These are phyloP conservation scores for Dichotomocladium elegans DNA, from an alignment of 371 early-diverging fungal species.

Conservation along the genomic window DNA sequence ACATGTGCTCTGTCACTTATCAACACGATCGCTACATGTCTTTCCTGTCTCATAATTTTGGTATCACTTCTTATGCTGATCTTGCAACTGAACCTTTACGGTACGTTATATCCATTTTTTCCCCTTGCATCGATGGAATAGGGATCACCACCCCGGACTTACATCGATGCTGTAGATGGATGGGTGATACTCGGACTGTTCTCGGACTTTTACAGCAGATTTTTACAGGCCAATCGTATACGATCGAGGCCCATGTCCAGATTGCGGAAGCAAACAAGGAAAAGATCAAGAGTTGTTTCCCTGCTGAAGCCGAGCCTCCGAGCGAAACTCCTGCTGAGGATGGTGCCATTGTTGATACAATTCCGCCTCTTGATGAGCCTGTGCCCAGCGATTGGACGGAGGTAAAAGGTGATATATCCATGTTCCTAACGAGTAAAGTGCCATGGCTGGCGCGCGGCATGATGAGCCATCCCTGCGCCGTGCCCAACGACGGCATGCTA, in stretches of 20 bases:
- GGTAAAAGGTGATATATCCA: slow-evolving; percentile 39
- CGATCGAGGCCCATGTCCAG: slow-evolving; percentile 43
- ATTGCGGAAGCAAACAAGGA: slow-evolving; percentile 45
- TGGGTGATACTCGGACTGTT: slow-evolving; percentile 57
- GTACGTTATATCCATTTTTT: slow-evolving; percentile 6
- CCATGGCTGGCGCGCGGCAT: slow-evolving; percentile 54
- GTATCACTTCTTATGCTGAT: slow-evolving; percentile 62
- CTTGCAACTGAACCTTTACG: slow-evolving; percentile 58
- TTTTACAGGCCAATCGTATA: slow-evolving; percentile 37
- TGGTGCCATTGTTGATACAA: slow-evolving; percentile 19
- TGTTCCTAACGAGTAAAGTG: slow-evolving; percentile 52
- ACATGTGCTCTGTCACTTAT: slow-evolving; percentile 59
- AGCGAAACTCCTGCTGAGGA: not conserved
- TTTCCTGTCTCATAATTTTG: slow-evolving; percentile 61
- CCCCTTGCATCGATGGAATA: not conserved
- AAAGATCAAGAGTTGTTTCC: slow-evolving; percentile 30
- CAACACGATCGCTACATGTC: slow-evolving; percentile 50
- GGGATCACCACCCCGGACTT: not conserved
- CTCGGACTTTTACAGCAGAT: slow-evolving; percentile 50
- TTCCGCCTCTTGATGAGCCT: slow-evolving; percentile 34
- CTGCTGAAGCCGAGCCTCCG: not conserved
- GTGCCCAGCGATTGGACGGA: slow-evolving; percentile 50
- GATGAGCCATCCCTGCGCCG: slow-evolving; percentile 52
- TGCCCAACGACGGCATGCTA: slow-evolving; percentile 55
- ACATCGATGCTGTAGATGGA: slow-evolving; percentile 33